Evolutionary conservation across 2,329 filamentous ascomycete genomes (phyloP).

Genomic region (Botrytis cinerea): DNA sequence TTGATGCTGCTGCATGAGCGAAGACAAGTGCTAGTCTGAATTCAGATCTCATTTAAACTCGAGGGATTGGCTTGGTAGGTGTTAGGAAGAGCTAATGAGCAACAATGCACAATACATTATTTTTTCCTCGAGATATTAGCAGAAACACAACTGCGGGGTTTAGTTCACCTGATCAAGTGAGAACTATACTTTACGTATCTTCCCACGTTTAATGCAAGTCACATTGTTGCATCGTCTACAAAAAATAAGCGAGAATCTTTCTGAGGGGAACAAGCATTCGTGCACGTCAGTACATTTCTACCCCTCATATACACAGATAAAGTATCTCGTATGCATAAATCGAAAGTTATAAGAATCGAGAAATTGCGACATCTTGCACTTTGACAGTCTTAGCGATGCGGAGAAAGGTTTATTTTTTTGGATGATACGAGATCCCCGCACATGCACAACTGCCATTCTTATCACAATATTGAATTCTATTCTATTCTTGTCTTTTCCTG

Average conservation of each 20-base stretch:
- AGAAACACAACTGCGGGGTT: not conserved
- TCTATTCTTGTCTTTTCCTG: not conserved
- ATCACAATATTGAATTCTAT: no score
- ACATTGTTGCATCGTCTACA: not conserved
- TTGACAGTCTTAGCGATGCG: not conserved
- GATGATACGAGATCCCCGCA: not conserved
- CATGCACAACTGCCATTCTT: not conserved
- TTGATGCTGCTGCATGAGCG: not conserved
- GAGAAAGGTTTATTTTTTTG: not conserved
- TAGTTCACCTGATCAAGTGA: not conserved
- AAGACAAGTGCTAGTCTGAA: not conserved
- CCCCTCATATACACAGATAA: not conserved
- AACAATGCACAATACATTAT: not conserved
- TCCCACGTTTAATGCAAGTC: not conserved
- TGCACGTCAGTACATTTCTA: not conserved
- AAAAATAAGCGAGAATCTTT: not conserved
- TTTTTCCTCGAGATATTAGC: not conserved
- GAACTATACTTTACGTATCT: not conserved
- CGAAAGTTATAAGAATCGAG: not conserved
- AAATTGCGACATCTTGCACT: not conserved
- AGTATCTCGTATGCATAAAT: not conserved
- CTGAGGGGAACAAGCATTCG: not conserved
- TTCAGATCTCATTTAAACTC: not conserved
- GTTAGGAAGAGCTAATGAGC: not conserved
- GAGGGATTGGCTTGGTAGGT: not conserved